Percentiles rank a stretch among this genome's conserved stretches.
Evolutionary conservation across 768 basidiomycete species (phyloP).

Genomic region (Boletellus sp.): DNA sequence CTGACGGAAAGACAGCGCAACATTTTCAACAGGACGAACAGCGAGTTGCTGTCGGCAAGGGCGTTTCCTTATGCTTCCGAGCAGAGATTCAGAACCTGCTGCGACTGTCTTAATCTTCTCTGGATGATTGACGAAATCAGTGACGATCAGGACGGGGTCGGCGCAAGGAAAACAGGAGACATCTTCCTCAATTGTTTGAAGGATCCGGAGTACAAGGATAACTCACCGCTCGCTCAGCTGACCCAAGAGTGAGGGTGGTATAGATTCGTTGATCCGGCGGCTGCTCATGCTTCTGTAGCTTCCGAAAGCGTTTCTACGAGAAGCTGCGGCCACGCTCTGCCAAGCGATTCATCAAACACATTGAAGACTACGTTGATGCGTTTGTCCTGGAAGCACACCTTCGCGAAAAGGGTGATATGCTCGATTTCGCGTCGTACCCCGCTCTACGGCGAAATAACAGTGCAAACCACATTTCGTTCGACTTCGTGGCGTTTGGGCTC

Average conservation of each 20-base stretch:
- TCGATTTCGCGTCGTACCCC: conserved; percentile 51
- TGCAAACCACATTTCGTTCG: conserved; percentile 61
- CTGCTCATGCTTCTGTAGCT: conserved; percentile 35
- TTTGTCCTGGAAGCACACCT: conserved; percentile 61
- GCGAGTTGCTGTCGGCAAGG: conserved; percentile 59
- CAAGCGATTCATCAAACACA: conserved; percentile 48
- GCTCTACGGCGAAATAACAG: conserved; percentile 65
- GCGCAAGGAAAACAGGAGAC: conserved; percentile 50
- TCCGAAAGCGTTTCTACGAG: conserved; percentile 44
- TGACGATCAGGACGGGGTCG: conserved; percentile 58
- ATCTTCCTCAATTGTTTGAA: conserved; percentile 52
- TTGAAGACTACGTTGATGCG: conserved; percentile 53
- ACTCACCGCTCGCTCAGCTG: conserved; percentile 53
- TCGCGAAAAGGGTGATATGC: conserved; percentile 53
- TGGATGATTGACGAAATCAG: conserved; percentile 69
- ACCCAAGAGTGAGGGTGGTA: conserved; percentile 54
- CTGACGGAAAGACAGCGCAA: conserved; percentile 59
- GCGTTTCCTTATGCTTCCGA: conserved; percentile 57
- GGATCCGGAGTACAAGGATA: conserved; percentile 50
- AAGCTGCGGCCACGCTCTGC: conserved; percentile 40
- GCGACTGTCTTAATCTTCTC: conserved; percentile 59
- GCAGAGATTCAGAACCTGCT: conserved; percentile 55
- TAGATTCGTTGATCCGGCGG: not conserved
- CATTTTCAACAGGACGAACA: conserved; percentile 52
- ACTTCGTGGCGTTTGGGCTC: conserved; percentile 56